Conservation (phyloP, 345 rosid genomes). For the Brassica nigra region DNA sequence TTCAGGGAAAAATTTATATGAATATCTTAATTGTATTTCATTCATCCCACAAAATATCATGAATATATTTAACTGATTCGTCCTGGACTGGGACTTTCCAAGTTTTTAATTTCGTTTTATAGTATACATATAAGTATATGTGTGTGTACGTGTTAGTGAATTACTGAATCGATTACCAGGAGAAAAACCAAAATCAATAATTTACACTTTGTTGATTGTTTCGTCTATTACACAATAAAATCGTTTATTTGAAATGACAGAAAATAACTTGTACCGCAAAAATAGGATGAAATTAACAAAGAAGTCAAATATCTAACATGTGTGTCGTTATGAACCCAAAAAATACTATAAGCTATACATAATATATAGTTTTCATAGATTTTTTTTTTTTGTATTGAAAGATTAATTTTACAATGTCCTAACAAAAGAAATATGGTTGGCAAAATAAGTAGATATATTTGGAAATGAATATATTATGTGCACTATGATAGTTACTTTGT, state of each 20-base stretch:
- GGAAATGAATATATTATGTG: too few relatives aligned
- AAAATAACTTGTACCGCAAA: neutral
- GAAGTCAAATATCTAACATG: neutral
- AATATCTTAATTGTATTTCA: neutral
- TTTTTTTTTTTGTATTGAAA: too few relatives aligned
- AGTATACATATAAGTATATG: neutral
- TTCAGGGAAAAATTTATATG: neutral
- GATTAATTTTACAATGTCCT: too few relatives aligned
- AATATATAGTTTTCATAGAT: too few relatives aligned
- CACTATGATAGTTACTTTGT: too few relatives aligned
- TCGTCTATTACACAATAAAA: neutral
- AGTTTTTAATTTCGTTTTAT: neutral
- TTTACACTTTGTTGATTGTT: neutral
- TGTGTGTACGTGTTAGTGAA: neutral
- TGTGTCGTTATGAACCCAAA: too few relatives aligned
- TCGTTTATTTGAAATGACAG: neutral
- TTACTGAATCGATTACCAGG: neutral
- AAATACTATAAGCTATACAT: too few relatives aligned
- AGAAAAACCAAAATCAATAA: neutral
- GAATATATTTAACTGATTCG: neutral
- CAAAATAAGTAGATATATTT: too few relatives aligned
- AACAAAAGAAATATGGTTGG: too few relatives aligned
- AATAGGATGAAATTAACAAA: neutral
- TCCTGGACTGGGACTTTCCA: neutral
- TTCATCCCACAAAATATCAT: neutral